Conservation (phyloP, 2,329 filamentous ascomycete species). For the Aspergillus ruber region DNA sequence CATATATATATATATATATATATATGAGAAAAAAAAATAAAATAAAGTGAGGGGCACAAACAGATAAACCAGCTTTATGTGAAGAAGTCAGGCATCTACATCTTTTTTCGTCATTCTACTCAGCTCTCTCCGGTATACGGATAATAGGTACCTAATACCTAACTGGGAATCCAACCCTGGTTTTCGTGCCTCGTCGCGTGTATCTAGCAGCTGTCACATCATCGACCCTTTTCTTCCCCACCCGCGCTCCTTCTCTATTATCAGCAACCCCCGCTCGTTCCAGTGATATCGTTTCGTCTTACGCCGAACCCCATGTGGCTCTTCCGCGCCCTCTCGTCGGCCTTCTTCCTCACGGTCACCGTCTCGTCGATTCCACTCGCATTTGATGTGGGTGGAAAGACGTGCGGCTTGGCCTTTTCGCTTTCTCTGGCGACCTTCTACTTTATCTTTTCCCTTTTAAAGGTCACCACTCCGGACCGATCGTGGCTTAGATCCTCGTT, state of each 20-base stretch:
- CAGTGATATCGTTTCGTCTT: conserved; percentile 1
- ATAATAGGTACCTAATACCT: too few species aligned
- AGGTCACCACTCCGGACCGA: conserved; percentile 69
- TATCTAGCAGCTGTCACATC: conserved; percentile 1
- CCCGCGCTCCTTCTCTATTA: not conserved
- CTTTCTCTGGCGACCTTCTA: conserved; percentile 85
- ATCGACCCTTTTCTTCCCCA: not conserved
- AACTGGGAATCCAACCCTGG: conserved; percentile 1
- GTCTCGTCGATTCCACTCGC: conserved; percentile 93
- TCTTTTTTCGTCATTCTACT: conserved; percentile 5
- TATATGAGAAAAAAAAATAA: too few species aligned
- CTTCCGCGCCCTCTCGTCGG: conserved; percentile 70
- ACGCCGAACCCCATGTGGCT: conserved; percentile 62
- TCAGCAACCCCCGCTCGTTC: conserved; percentile 22
- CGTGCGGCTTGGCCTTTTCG: conserved; percentile 90
- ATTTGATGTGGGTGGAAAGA: conserved; percentile 94
- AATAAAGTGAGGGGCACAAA: too few species aligned
- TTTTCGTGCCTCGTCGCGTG: not conserved
- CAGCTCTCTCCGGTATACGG: too few species aligned
- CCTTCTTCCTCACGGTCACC: conserved; percentile 82
- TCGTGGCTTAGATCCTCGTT: conserved; percentile 70
- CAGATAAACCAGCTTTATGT: too few species aligned
- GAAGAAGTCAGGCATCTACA: too few species aligned
- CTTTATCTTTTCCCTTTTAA: conserved; percentile 74
- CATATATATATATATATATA: too few species aligned